These are phyloP conservation scores for Kondoa malvinella DNA, from an alignment of 768 basidiomycete genomes.

Conservation along the genomic window DNA sequence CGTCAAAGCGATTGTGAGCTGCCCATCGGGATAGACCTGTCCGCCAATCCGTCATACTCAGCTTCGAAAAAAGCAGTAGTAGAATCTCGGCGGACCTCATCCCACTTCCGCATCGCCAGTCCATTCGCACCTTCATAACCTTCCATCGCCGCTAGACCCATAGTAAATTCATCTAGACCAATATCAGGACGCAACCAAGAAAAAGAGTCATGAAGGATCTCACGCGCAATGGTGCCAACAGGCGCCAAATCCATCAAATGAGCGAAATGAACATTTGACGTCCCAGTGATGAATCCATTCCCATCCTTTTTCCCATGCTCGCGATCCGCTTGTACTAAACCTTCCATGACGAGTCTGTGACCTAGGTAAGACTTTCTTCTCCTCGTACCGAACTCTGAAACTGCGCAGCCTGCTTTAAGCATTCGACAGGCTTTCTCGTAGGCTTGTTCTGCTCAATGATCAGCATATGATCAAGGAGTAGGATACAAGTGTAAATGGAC, in stretches of 20 bases:
- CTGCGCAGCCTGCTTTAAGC: constrained; percentile 46
- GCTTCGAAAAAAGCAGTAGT: not conserved
- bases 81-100: constrained; percentile 39
- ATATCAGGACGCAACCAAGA: not conserved
- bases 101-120: constrained; percentile 69
- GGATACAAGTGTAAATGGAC: not conserved
- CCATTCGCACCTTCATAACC: constrained; percentile 66
- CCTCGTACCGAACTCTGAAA: constrained; percentile 78
- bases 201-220: too few relatives aligned
- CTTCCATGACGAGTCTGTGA: constrained; percentile 60
- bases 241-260: constrained; percentile 26
- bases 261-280: constrained; percentile 87
- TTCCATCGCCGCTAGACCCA: constrained; percentile 52
- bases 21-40: constrained; percentile 31
- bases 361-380: constrained; percentile 53
- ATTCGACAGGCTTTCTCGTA: constrained; percentile 53
- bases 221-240: constrained; percentile 33
- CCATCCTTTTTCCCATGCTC: constrained; percentile 28
- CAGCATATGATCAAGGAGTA: too few relatives aligned
- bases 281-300: constrained; percentile 52
- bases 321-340: constrained; percentile 50
- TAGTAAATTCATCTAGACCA: constrained; percentile 33
- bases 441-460: constrained; percentile 43
- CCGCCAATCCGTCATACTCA: constrained; percentile 11
- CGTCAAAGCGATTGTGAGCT: constrained; percentile 56